Base-by-base conservation (phyloP, 805 yeast species). In the Suhomyces sp. region DNA sequence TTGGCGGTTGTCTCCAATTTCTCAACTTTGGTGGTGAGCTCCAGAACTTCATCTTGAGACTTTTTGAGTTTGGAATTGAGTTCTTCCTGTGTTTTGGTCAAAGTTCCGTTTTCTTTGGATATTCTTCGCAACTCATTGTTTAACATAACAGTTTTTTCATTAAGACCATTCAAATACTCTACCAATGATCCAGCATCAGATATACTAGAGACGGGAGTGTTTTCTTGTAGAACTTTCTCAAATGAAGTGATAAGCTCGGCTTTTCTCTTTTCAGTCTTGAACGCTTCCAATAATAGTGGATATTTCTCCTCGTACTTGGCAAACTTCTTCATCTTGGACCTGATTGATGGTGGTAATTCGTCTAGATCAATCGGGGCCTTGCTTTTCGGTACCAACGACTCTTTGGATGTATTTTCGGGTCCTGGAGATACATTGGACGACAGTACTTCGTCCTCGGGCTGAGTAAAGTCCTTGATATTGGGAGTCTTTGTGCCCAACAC, bases 261-360 rank as follows among this genome's bases (percentile, higher is more conserved):
- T 60, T 85, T 87, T 48, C 79, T 74, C 71, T 88, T 90, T 66
- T 92, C 97, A 1, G 78, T 73, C 63, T 90, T 88, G 71, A 90
- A 94, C 0, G 98, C 97, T 44, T 87, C 87, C 48, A 91, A 77
- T 13, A 93, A 73, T 44, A 84, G 72, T 0, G 99, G 99, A 65
- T 94, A 93, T 67, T 90, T 91, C 48, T 87, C 87, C 67, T 93
- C 98, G 67, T 92, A 93, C 66, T 90, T 91, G 52, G 79, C 83
- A 63, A 88, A 89, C 71, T 90, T 92, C 52, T 79, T 79, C 67
- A 91, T 69, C 61, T 86, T 87, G 5, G 84, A 70, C 54, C 80
- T 79, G 15, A 90, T 69, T 4, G 80, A 83, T 2, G 80, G 78
- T 0, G 90, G 83, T 33, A 87, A 64, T 2, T 76, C 77, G n/a